Evolutionary conservation across 2,329 filamentous ascomycete genomes (phyloP).

Genomic region (Nemania sp.): DNA sequence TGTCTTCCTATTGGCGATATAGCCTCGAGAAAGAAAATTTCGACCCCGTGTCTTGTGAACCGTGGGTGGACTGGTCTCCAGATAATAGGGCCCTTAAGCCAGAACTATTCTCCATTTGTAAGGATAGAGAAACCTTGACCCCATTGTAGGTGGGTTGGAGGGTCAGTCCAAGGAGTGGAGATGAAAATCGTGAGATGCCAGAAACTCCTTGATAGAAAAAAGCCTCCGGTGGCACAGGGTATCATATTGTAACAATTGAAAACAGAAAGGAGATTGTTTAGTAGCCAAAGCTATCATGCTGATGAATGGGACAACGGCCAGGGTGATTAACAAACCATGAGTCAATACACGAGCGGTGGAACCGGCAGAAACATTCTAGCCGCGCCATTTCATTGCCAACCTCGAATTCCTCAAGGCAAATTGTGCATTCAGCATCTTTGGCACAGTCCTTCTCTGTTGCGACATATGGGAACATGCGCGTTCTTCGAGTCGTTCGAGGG

Average conservation of each 20-base stretch:
- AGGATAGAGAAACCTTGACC: too few species aligned
- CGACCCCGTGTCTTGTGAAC: not conserved
- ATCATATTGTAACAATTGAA: constrained; percentile 9
- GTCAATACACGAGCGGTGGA: constrained; percentile 63
- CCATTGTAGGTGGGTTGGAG: too few species aligned
- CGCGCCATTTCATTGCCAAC: constrained; percentile 66
- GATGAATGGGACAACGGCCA: constrained; percentile 67
- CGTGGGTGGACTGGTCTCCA: not conserved
- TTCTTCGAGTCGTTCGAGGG: constrained; percentile 49
- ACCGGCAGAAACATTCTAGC: constrained; percentile 67
- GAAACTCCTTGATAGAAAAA: constrained; percentile 2
- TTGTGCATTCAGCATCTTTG: constrained; percentile 69
- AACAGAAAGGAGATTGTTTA: constrained; percentile 28
- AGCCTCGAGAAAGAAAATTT: not conserved
- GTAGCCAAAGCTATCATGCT: constrained; percentile 64
- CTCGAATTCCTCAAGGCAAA: constrained; percentile 68
- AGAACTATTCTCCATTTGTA: too few species aligned
- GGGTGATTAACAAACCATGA: constrained; percentile 66
- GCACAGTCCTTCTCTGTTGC: constrained; percentile 71
- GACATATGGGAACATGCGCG: constrained; percentile 65
- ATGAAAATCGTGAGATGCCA: constrained; percentile 1
- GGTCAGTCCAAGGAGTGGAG: too few species aligned
- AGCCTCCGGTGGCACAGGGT: not conserved
- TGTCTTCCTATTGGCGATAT: not conserved
- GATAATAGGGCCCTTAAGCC: not conserved